Evolutionary conservation across 331 rosid genomes (phyloP).

Genomic region (Telfairia occidentalis): DNA sequence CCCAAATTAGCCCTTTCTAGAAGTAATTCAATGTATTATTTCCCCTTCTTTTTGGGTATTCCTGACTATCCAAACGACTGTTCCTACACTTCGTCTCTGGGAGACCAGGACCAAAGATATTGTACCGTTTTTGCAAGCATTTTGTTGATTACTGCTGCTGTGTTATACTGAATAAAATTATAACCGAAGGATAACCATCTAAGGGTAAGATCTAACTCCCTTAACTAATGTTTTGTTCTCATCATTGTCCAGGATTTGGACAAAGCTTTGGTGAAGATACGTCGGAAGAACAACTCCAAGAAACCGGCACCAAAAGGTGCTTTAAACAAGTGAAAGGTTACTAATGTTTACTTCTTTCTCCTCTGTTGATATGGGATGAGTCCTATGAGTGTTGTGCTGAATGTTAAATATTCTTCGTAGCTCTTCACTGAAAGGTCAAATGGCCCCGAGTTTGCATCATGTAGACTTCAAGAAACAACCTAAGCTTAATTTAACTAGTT

Average conservation of each 20-base stretch:
- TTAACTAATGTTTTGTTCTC: neutral
- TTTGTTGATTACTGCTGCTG: neutral
- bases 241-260: conserved; percentile 50
- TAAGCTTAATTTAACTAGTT: too few species aligned
- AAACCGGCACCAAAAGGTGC: conserved; percentile 30
- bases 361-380: neutral
- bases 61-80: neutral
- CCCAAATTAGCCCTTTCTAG: neutral
- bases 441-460: neutral
- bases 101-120: neutral
- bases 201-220: neutral
- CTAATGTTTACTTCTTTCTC: neutral
- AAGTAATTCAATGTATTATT: neutral
- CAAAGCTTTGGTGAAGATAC: conserved; percentile 72
- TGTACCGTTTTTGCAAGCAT: neutral
- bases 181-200: neutral
- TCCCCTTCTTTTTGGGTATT: too few species aligned
- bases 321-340: neutral
- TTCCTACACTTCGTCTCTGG: neutral
- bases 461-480: neutral
- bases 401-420: neutral
- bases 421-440: neutral
- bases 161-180: neutral
- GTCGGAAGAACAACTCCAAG: conserved; percentile 74
- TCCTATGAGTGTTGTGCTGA: neutral